These are phyloP conservation scores for Citrus cavaleriei DNA, from an alignment of 345 rosid genomes.

Conservation along the genomic window DNA sequence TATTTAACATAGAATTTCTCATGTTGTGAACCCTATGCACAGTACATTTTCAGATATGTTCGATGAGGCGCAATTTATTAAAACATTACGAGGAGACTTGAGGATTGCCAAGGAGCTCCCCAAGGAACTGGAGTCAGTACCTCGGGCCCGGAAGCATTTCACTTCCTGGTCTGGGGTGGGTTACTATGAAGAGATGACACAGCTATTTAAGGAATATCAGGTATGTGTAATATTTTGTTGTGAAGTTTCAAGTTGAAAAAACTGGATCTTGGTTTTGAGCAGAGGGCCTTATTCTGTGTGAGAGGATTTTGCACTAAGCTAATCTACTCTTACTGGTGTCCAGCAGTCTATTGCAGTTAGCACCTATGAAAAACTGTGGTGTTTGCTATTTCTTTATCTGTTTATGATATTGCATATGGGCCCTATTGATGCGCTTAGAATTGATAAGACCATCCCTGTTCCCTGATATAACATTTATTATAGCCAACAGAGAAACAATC, in stretches of 20 bases:
- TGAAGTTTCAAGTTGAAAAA: not conserved
- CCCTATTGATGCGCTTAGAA: not conserved
- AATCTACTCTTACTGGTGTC: not conserved
- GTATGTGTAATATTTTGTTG: slow-evolving; percentile 20
- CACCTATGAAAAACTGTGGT: not conserved
- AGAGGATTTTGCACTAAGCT: not conserved
- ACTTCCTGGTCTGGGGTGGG: slow-evolving; percentile 74
- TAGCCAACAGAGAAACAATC: too few species aligned
- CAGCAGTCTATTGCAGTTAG: not conserved
- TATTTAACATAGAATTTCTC: slow-evolving; percentile 6
- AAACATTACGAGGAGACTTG: slow-evolving; percentile 57
- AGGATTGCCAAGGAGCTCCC: slow-evolving; percentile 74
- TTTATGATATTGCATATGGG: not conserved
- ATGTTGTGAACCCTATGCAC: slow-evolving; percentile 22
- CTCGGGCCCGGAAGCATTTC: slow-evolving; percentile 89
- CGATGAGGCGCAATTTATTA: slow-evolving; percentile 68
- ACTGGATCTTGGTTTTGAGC: not conserved
- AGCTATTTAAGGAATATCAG: slow-evolving; percentile 65
- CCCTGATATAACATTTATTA: not conserved
- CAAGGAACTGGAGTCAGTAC: slow-evolving; percentile 59
- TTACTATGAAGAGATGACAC: slow-evolving; percentile 82
- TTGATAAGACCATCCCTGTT: not conserved
- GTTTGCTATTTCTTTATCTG: not conserved
- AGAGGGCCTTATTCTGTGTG: not conserved
- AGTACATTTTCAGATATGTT: slow-evolving; percentile 83